phyloP scores from a whole-genome alignment of 371 early-diverging fungal genomes.

The Blyttiomyces sp. region DNA sequence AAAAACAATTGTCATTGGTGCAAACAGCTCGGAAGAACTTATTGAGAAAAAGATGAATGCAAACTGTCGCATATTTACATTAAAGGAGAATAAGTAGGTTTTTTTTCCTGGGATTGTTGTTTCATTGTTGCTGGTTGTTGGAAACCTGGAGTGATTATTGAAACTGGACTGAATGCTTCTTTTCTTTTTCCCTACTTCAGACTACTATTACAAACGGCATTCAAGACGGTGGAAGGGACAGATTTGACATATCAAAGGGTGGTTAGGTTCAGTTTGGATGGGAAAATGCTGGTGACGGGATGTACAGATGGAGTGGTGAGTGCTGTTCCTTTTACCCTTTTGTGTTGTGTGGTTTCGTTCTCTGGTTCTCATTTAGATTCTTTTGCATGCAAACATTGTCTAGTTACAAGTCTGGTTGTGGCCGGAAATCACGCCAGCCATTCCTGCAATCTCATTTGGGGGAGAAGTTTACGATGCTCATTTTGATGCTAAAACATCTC shows the following conservation, averaged over 20 bases:
- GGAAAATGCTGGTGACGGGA: conserved; percentile 39
- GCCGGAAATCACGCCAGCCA: conserved; percentile 25
- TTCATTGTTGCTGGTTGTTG: neutral
- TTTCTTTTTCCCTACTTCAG: conserved; percentile 5
- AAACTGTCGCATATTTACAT: conserved; percentile 36
- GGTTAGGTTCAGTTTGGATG: conserved; percentile 37
- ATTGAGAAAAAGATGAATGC: conserved; percentile 26
- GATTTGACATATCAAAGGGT: conserved; percentile 32
- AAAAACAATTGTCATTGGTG: conserved; percentile 37
- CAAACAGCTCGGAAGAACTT: conserved; percentile 32
- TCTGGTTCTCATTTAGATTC: neutral
- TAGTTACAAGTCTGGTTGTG: conserved; percentile 39
- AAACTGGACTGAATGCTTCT: too few species aligned
- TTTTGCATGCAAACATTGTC: neutral
- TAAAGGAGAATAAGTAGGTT: conserved; percentile 26
- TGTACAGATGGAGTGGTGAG: conserved; percentile 46
- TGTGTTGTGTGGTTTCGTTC: neutral
- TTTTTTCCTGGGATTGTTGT: neutral
- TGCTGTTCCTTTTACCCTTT: neutral
- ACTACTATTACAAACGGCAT: conserved; percentile 12
- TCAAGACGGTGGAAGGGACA: conserved; percentile 29
- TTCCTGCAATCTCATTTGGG: conserved; percentile 27
- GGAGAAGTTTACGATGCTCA: conserved; percentile 42
- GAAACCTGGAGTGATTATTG: too few species aligned
- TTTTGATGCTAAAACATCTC: conserved; percentile 23